Percentiles rank a stretch among this genome's conserved stretches.
Conservation (phyloP, 768 basidiomycete genomes). For the Clathrus columnatus region DNA sequence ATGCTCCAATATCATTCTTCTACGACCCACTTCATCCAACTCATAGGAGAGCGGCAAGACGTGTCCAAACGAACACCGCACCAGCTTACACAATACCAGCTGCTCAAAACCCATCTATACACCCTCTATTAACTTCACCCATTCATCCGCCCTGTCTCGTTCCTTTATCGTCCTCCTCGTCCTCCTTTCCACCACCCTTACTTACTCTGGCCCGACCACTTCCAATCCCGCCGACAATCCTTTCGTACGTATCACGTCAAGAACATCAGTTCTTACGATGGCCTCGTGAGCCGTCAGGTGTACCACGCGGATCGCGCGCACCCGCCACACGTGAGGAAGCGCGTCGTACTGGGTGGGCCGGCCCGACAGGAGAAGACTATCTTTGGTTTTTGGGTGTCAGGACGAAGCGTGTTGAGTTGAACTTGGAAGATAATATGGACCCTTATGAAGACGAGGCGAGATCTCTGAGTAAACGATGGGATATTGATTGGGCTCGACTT, state of each 20-base stretch:
- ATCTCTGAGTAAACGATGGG: constrained; percentile 35
- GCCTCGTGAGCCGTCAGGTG: constrained; percentile 19
- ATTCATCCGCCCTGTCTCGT: constrained; percentile 54
- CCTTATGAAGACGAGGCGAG: constrained; percentile 13
- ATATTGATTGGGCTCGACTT: constrained; percentile 50
- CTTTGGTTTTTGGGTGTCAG: constrained; percentile 26
- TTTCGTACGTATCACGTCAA: constrained; percentile 25
- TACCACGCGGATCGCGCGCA: constrained; percentile 21
- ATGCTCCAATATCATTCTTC: constrained; percentile 13
- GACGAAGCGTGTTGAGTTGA: not conserved
- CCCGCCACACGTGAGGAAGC: constrained; percentile 27
- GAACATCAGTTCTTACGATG: constrained; percentile 17
- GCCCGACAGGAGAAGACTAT: constrained; percentile 34
- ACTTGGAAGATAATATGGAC: not conserved
- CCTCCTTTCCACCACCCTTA: constrained; percentile 14
- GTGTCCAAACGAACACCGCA: constrained; percentile 42
- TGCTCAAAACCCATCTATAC: constrained; percentile 13
- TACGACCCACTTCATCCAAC: constrained; percentile 34
- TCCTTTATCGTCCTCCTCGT: constrained; percentile 29
- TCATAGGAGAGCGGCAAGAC: not conserved
- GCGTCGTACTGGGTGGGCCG: constrained; percentile 19
- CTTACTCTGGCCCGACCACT: constrained; percentile 30
- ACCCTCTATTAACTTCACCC: constrained; percentile 51
- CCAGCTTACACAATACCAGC: constrained; percentile 11
- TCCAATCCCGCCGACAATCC: constrained; percentile 29